These are phyloP conservation scores for Populus pruinosa DNA, from an alignment of 345 rosid species.

Conservation along the genomic window DNA sequence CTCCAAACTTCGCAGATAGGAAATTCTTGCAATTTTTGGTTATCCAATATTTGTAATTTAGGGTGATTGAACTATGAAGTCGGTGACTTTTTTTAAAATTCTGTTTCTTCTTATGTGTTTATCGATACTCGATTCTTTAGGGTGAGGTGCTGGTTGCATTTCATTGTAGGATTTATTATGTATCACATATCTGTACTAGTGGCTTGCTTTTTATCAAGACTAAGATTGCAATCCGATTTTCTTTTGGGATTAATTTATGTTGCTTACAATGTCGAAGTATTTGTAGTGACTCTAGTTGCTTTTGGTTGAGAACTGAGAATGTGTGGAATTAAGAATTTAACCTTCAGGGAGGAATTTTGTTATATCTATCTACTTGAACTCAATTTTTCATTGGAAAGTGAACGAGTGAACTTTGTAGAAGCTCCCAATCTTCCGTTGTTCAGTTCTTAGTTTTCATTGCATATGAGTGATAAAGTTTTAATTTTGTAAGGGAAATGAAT, in stretches of 20 bases:
- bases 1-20: background rate
- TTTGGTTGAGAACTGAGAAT: background rate
- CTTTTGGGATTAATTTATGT: background rate
- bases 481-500: background rate
- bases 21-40: background rate
- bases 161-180: background rate
- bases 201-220: background rate
- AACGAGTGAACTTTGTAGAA: background rate
- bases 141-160: background rate
- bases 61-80: background rate
- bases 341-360: background rate
- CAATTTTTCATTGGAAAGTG: background rate
- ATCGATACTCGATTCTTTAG: background rate
- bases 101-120: background rate
- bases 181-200: background rate
- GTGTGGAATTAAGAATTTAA: background rate
- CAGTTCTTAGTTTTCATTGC: background rate
- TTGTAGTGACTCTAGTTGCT: background rate
- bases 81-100: background rate
- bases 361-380: background rate
- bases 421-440: background rate
- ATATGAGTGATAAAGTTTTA: background rate
- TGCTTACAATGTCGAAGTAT: background rate
- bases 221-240: background rate
- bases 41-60: background rate